Percentiles rank a stretch among this genome's conserved stretches.
Evolutionary conservation across 2,329 filamentous ascomycete genomes (phyloP).

Genomic region (Colletotrichum paranaense): DNA sequence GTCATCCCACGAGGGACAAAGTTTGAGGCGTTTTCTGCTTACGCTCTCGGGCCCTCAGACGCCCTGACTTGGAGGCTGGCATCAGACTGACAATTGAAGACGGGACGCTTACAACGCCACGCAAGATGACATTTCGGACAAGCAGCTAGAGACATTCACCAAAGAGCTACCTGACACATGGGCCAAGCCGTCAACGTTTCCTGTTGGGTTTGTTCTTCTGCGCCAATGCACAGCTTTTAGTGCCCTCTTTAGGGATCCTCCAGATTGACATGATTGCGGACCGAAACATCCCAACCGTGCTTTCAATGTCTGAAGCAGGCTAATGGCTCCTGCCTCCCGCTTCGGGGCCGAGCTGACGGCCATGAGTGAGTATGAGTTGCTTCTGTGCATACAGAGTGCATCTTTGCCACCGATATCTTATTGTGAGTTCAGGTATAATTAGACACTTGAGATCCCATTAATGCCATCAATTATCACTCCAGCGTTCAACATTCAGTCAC

Average conservation of each 20-base stretch:
- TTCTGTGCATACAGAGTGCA: not conserved
- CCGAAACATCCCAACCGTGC: slow-evolving; percentile 18
- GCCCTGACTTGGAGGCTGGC: not conserved
- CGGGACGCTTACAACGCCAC: slow-evolving; percentile 11
- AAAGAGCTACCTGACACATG: slow-evolving; percentile 12
- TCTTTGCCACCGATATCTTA: not conserved
- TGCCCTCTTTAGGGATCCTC: not conserved
- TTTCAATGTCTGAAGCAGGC: slow-evolving; percentile 21
- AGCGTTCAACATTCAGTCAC: not conserved
- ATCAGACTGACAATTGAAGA: not conserved
- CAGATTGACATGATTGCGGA: not conserved
- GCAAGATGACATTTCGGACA: slow-evolving; percentile 8
- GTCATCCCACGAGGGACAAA: not conserved
- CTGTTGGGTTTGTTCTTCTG: not conserved
- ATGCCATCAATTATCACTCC: not conserved
- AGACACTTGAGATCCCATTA: not conserved
- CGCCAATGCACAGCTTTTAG: too few species aligned
- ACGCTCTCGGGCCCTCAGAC: not conserved
- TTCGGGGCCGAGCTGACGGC: slow-evolving; percentile 18
- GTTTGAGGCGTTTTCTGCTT: not conserved
- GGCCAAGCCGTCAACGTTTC: not conserved
- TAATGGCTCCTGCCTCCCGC: not conserved
- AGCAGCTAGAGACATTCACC: not conserved
- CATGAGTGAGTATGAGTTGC: not conserved
- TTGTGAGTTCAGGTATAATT: not conserved